Evolutionary conservation across 208 protist genomes (phyloP).

Genomic region (Leishmania martiniquensis): DNA sequence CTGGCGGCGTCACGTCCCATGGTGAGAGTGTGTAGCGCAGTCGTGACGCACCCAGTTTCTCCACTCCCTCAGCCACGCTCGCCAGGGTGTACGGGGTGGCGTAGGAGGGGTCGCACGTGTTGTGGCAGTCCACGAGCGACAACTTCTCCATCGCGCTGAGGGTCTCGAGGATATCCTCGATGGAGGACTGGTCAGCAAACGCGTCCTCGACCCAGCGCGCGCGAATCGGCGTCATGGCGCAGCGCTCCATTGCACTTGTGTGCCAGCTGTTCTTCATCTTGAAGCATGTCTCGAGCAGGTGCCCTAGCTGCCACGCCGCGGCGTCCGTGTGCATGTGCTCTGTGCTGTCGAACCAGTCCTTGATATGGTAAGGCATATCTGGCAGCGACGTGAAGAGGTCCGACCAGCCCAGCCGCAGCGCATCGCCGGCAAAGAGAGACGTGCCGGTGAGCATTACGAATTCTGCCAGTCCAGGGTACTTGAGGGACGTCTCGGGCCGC

Average conservation of each 20-base stretch:
- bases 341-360: conserved; percentile 90
- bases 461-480: conserved; percentile 91
- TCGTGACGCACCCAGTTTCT: conserved; percentile 49
- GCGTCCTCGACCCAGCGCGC: conserved; percentile 91
- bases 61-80: conserved; percentile 64
- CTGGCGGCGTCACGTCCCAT: conserved; percentile 83
- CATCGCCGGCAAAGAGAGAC: conserved; percentile 91
- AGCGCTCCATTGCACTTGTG: conserved; percentile 85
- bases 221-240: conserved; percentile 74
- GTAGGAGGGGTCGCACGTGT: conserved; percentile 59
- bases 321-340: conserved; percentile 95
- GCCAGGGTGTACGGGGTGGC: conserved; percentile 78
- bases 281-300: conserved; percentile 88
- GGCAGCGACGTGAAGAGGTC: conserved; percentile 88
- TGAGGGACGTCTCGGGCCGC: conserved; percentile 85
- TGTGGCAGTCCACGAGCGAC: conserved; percentile 60
- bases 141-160: conserved; percentile 84
- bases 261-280: conserved; percentile 80
- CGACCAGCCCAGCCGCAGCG: conserved; percentile 86
- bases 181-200: conserved; percentile 87
- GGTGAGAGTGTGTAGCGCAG: conserved; percentile 84
- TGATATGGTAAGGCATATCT: conserved; percentile 91
- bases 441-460: conserved; percentile 91
- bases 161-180: conserved; percentile 74
- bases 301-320: conserved; percentile 90